Evolutionary conservation across 2,329 filamentous ascomycete genomes (phyloP).

Genomic region (Aspergillus phoenicis): DNA sequence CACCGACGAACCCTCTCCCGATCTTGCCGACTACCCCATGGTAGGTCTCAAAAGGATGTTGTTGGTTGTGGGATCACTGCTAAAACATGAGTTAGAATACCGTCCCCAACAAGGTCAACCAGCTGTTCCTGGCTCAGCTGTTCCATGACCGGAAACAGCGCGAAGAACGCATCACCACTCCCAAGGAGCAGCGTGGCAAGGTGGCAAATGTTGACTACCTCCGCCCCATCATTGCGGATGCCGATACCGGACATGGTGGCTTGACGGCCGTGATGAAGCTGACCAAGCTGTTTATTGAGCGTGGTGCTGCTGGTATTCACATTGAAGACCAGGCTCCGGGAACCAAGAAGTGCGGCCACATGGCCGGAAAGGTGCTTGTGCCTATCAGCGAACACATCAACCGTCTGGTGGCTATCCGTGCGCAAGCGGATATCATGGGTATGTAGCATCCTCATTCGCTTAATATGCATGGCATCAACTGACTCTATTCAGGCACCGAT

Average conservation of each 20-base stretch:
- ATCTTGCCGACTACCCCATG: constrained; percentile 97
- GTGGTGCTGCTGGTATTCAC: constrained; percentile 95
- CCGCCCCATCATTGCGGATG: constrained; percentile 92
- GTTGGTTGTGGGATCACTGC: not conserved
- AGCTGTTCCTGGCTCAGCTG: constrained; percentile 96
- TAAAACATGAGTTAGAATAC: constrained; percentile 66
- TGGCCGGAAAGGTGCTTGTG: constrained; percentile 97
- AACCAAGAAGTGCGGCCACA: constrained; percentile 99
- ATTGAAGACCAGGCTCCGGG: constrained; percentile 98
- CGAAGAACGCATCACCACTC: constrained; percentile 81
- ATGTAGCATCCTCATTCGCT: constrained; percentile 24
- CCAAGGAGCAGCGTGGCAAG: constrained; percentile 71
- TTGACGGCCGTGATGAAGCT: constrained; percentile 99
- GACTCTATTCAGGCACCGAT: constrained; percentile 64
- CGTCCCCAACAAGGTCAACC: constrained; percentile 95
- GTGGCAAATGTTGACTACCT: constrained; percentile 88
- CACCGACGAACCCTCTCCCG: constrained; percentile 92
- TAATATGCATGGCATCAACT: not conserved
- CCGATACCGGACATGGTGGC: constrained; percentile 95
- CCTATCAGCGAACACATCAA: constrained; percentile 98
- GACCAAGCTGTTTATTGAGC: constrained; percentile 95
- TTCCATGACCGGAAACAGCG: constrained; percentile 99
- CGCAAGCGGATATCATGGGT: constrained; percentile 99
- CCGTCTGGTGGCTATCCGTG: constrained; percentile 91
- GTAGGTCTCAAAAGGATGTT: constrained; percentile 49